phyloP scores from a whole-genome alignment of 768 basidiomycete genomes.

The Lactarius sanguifluus region DNA sequence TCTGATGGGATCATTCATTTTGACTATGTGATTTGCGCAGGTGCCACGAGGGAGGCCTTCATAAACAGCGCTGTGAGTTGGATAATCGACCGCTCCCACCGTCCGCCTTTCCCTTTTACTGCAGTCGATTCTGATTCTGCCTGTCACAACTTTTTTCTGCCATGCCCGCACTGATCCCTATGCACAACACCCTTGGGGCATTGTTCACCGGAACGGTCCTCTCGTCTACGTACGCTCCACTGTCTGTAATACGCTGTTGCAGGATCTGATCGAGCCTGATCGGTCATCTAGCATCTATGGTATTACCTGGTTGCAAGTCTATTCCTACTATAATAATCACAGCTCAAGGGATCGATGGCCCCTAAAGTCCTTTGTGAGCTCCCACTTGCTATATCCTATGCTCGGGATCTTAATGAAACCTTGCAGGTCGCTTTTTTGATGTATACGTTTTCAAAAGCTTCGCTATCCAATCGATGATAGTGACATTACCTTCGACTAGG shows the following conservation, averaged over 20 bases:
- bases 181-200: not conserved
- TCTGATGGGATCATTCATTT: not conserved
- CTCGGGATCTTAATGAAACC: not conserved
- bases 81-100: not conserved
- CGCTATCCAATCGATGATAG: not conserved
- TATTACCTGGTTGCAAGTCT: conserved; percentile 8
- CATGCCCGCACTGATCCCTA: not conserved
- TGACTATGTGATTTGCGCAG: not conserved
- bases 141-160: not conserved
- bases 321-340: conserved; percentile 5
- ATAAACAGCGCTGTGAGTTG: not conserved
- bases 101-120: not conserved
- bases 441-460: not conserved
- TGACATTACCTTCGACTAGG: not conserved
- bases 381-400: not conserved
- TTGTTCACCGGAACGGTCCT: not conserved
- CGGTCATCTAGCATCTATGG: not conserved
- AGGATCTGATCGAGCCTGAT: not conserved
- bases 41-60: not conserved
- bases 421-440: conserved; percentile 15
- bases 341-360: not conserved
- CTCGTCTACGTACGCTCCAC: conserved; percentile 1
- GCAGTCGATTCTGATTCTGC: not conserved
- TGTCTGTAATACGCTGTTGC: not conserved
- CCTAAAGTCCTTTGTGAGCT: not conserved